These are phyloP conservation scores for Aspergillus sp. DNA, from an alignment of 2,329 filamentous ascomycete species.

Conservation along the genomic window DNA sequence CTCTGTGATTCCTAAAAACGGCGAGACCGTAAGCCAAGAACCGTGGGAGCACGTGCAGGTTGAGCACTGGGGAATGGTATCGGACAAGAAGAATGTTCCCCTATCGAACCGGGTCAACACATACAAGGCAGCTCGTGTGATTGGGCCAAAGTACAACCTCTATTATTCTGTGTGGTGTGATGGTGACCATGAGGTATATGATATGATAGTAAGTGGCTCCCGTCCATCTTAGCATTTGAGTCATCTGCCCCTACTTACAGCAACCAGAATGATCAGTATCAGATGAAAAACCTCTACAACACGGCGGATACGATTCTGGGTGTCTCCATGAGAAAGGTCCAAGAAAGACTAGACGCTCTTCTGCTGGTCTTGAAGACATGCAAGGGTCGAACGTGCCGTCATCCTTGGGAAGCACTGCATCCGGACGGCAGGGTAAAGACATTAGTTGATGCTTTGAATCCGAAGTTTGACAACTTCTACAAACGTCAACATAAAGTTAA, in stretches of 20 bases:
- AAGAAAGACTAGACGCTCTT: slow-evolving; percentile 10
- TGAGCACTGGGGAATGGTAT: slow-evolving; percentile 46
- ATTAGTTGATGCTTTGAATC: slow-evolving; percentile 11
- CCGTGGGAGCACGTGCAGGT: slow-evolving; percentile 43
- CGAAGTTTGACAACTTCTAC: slow-evolving; percentile 12
- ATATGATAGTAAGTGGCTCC: slow-evolving; percentile 5
- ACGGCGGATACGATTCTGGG: too few relatives aligned
- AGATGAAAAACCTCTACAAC: slow-evolving; percentile 11
- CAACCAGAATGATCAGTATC: slow-evolving; percentile 8
- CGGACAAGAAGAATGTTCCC: not conserved
- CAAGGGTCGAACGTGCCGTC: not conserved
- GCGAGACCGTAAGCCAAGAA: too few relatives aligned
- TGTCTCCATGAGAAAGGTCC: too few relatives aligned
- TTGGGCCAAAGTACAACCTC: slow-evolving; percentile 14
- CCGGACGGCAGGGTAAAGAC: slow-evolving; percentile 9
- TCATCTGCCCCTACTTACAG: not conserved
- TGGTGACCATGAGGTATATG: slow-evolving; percentile 16
- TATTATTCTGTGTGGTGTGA: slow-evolving; percentile 18
- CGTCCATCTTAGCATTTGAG: not conserved
- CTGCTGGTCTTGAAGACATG: not conserved
- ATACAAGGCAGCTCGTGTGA: slow-evolving; percentile 16
- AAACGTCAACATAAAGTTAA: not conserved
- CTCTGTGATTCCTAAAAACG: slow-evolving; percentile 34
- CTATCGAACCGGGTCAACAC: slow-evolving; percentile 4
- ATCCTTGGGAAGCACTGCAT: not conserved